Evolutionary conservation across 164 flowering plant species (phyloP), one percentile per base, ranked within the genome.

Genomic region (Aristolochia fimbriata): DNA sequence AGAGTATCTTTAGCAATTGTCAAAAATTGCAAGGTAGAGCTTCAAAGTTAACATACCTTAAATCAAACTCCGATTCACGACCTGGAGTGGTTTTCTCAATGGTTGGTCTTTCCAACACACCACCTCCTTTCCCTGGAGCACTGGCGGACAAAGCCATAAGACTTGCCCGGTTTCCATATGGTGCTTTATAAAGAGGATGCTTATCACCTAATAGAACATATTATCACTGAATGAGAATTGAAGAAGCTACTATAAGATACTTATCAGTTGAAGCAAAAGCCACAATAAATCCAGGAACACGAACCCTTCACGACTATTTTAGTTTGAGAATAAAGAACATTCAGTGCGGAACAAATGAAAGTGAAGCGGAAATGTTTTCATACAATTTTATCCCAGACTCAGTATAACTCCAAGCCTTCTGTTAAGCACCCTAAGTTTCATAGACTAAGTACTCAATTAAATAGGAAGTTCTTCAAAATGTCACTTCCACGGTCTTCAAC

Each of bases 21-120:
- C 52, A 49, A 49, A 10, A 49, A 6, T 11, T 15, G 22, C 10
- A 49, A 49, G 19, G 19, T 49, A 15, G 19, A 56, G 46, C 14
- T 30, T 31, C 31, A 4, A 56, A 24, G 0, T 21, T 16, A 7
- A 24, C 30, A 56, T 75, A 82, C 91, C 85, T 85, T 70, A 85
- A 30, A 59, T 81, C 83, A 67, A 81, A 82, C 65, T 81, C 85
- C 31, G 91, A 82, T 53, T 82, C 84, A 63, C 83, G 83, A 14
- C 85, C 84, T 59, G 91, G 85, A 37, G 79, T 68, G 19, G 78
- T 68, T 72, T 77, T 84, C 75, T 84, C 91, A 47, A 75, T 76
- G 22, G 77, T 74, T 56, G 91, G 87, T 73, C 65, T 81, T 12
- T 82, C 91, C 73, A 85, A 64, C 63, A 82, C 30, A 13, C 84